phyloP scores from a whole-genome alignment of 495 filamentous ascomycete genomes.

The Aspergillus baeticus region DNA sequence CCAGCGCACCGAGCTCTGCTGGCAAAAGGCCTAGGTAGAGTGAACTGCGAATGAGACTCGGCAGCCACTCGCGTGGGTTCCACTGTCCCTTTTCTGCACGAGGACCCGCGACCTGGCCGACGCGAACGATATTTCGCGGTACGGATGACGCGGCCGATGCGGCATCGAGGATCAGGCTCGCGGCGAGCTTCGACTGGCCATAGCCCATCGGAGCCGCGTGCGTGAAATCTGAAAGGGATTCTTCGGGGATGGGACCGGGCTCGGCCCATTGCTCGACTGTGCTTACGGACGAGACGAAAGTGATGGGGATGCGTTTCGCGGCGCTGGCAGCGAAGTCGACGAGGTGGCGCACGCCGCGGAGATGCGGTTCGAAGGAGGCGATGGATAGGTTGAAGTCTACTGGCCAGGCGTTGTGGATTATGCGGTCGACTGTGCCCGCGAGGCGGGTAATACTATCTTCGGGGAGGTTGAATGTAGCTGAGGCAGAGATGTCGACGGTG shows the following conservation, averaged over 20 bases:
- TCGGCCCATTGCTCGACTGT: slow-evolving; percentile 6
- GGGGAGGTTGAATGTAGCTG: slow-evolving; percentile 45
- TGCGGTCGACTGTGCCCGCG: slow-evolving; percentile 40
- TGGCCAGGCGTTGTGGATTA: slow-evolving; percentile 66
- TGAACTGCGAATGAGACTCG: slow-evolving; percentile 25
- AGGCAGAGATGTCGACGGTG: slow-evolving; percentile 41
- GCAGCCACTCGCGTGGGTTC: slow-evolving; percentile 38
- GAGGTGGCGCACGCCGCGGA: slow-evolving; percentile 50
- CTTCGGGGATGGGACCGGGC: slow-evolving; percentile 3
- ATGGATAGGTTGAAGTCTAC: slow-evolving; percentile 59
- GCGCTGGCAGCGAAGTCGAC: slow-evolving; percentile 38
- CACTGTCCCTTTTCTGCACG: slow-evolving; percentile 20
- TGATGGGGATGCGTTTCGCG: not conserved
- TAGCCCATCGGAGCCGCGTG: slow-evolving; percentile 44
- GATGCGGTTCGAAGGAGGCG: slow-evolving; percentile 22
- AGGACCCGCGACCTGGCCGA: slow-evolving; percentile 58
- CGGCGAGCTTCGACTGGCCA: slow-evolving; percentile 51
- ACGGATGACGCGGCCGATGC: slow-evolving; percentile 35
- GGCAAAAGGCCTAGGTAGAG: slow-evolving; percentile 17
- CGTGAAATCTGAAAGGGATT: not conserved
- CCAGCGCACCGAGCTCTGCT: slow-evolving; percentile 5
- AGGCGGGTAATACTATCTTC: slow-evolving; percentile 39
- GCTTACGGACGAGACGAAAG: slow-evolving; percentile 15
- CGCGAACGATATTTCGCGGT: slow-evolving; percentile 42
- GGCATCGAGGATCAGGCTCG: slow-evolving; percentile 40